phyloP scores from a whole-genome alignment of 2,329 filamentous ascomycete species.

The Ophiostoma perfectum region DNA sequence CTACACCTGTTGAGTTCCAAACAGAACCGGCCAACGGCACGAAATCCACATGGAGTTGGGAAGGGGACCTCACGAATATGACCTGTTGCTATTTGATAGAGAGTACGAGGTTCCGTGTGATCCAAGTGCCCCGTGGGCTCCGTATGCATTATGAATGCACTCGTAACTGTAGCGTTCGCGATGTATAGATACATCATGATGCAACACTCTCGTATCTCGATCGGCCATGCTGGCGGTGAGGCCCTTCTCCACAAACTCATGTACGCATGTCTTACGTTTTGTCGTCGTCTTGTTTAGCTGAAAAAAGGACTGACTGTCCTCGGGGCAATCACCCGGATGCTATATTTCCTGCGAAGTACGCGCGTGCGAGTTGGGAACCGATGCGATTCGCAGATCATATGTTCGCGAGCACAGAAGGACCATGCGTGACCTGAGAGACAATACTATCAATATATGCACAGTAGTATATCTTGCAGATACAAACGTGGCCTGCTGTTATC shows the following conservation, averaged over 20 bases:
- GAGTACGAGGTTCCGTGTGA: not conserved
- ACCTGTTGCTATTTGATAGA: not conserved
- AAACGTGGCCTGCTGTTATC: no score
- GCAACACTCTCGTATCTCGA: not conserved
- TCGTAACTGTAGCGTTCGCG: not conserved
- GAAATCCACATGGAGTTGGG: not conserved
- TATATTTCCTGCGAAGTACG: not conserved
- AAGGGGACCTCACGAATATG: not conserved
- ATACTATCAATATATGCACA: conserved; percentile 10
- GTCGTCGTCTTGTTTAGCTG: not conserved
- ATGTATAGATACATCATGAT: not conserved
- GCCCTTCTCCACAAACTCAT: not conserved
- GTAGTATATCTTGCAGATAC: not conserved
- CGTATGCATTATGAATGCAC: no score
- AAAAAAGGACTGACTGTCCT: not conserved
- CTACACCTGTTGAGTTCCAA: not conserved
- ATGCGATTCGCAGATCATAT: not conserved
- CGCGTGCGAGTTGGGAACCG: not conserved
- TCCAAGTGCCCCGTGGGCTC: no score
- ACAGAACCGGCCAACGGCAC: not conserved
- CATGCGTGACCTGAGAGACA: not conserved
- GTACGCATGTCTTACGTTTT: not conserved
- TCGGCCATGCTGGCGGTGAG: not conserved
- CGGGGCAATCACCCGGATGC: not conserved
- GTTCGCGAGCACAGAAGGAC: not conserved